Evolutionary conservation across 371 early-diverging fungal species (phyloP), one percentile per base, ranked within the genome.

Genomic region (Paramicrosporidium saccamoebae): DNA sequence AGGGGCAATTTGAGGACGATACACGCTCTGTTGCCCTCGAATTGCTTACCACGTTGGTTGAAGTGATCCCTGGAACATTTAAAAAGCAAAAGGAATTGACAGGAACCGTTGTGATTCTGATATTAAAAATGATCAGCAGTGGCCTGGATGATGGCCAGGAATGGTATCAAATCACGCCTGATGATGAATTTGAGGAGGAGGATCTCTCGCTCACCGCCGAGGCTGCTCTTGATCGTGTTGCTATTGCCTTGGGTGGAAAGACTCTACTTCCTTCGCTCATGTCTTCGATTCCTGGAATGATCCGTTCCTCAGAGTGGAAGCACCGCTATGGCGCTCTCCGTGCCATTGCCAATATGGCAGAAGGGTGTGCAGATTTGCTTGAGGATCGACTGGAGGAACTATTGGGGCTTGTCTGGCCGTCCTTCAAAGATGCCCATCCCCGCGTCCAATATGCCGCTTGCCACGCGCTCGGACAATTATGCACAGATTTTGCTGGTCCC

Each of bases 391-490:
- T 90, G 16, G 58, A 50, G 27, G 60, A 66, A 30, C 62, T 92
- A 14, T 55, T 79, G 24, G 50, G 52, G 42, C 48, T 84, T 41
- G 52, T 92, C 12, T 34, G 64, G 4, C 74, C 77, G 19, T 62
- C 54, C 37, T 47, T 78, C 33, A 52, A 60, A 20, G 90, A 94
- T 40, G 55, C 71, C n/a, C 78, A 90, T 32, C 69, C 81, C 9
- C 64, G 92, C 27, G 90, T 94, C 16, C 67, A 84, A 20, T 73
- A 81, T 44, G 88, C 90, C 21, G 74, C 75, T 15, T 81, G 79
- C 47, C 79, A 86, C 40, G 64, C 77, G 22, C 43, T 88, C 19
- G 94, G 94, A 10, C 92, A 90, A 46, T 62, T 94, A 66, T 64
- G 72, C 22, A 79, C 78, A 3, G 92, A 94, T 45, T 88, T 90